Conservation (phyloP, 805 yeast genomes). For the Hemisphaericaspora nanyangensis region DNA sequence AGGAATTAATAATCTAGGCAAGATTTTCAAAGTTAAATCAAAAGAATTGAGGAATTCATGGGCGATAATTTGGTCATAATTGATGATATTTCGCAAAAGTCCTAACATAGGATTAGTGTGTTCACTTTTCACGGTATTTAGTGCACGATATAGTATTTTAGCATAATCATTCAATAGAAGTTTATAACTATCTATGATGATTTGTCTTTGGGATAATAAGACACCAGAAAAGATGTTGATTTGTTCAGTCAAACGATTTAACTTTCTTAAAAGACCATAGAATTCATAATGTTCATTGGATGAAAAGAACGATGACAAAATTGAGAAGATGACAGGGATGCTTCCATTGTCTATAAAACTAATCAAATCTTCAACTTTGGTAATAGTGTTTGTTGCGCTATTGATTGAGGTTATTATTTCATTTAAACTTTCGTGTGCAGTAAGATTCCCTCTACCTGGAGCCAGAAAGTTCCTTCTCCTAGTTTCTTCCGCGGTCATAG, state of each 20-base stretch:
- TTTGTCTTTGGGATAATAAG: constrained; percentile 16
- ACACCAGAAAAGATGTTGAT: constrained; percentile 9
- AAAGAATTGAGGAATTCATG: constrained; percentile 59
- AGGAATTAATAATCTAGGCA: constrained; percentile 62
- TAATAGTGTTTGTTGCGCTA: too few relatives aligned
- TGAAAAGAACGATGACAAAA: constrained; percentile 42
- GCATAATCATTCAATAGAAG: constrained; percentile 53
- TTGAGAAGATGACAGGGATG: constrained; percentile 30
- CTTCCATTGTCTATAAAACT: constrained; percentile 24
- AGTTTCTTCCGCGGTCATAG: not conserved
- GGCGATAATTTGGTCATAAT: constrained; percentile 46
- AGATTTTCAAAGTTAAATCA: constrained; percentile 59
- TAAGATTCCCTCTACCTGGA: too few relatives aligned
- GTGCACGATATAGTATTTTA: constrained; percentile 64
- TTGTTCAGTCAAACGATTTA: constrained; percentile 28
- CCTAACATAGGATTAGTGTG: constrained; percentile 60
- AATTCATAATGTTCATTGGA: constrained; percentile 51
- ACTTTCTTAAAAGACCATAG: constrained; percentile 37
- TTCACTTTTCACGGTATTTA: constrained; percentile 55
- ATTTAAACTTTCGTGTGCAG: too few relatives aligned
- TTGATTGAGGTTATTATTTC: too few relatives aligned
- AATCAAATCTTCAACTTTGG: constrained; percentile 9
- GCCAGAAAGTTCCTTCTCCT: too few relatives aligned
- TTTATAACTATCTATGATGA: constrained; percentile 39
- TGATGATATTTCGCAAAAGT: constrained; percentile 49